Base-by-base conservation (phyloP, 1,284 basidiomycete genomes). In the Pterulicium gracile region DNA sequence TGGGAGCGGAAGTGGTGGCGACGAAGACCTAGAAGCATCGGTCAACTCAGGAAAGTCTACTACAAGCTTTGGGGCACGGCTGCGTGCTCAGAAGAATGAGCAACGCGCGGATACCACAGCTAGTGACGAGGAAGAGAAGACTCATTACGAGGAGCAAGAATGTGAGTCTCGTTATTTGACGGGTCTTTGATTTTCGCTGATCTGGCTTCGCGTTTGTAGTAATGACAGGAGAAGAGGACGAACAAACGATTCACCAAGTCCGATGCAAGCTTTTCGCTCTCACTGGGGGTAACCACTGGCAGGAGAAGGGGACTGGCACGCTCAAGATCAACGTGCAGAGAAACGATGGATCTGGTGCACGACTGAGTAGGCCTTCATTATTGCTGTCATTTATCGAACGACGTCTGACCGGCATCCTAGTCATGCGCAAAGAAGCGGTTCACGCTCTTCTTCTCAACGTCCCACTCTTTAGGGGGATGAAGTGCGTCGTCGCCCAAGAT, bases 351-450 rank as follows among this genome's bases (percentile, higher is more conserved):
- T 69, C 68, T 22, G 78, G 80, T 10, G 85, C 90, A 40, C 79
- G 92, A 48, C 67, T 94, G 42, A 71, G 88, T 90, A 57, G 22
- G 73, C 68, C 15, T 20, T 46, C 50, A 48, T 41, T 43, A 4
- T 47, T 43, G 19, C 44, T 5, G 45, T 15, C 43, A 44, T 17
- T 24, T 21, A 23, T 10, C 12, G 19, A 20, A 15, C 24, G 32
- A 12, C 12, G 20, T 41, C 13, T n/a, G n/a, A n/a, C 20, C 5
- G 13, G 20, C 23, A 39, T 17, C 20, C n/a, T 42, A 93, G 93
- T 97, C 32, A 96, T 97, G 92, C 79, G 93, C 48, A 90, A 94
- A 54, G 93, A 97, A 55, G 93, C 91, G 1, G 90, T 95, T 7
- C 79, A 88, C 56, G 74, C 88, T 0, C 65, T 96, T 42, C 67